Evolutionary conservation across 257 asterid genomes (phyloP), one percentile per base, ranked within the genome.

Genomic region (Solanum arcanum): DNA sequence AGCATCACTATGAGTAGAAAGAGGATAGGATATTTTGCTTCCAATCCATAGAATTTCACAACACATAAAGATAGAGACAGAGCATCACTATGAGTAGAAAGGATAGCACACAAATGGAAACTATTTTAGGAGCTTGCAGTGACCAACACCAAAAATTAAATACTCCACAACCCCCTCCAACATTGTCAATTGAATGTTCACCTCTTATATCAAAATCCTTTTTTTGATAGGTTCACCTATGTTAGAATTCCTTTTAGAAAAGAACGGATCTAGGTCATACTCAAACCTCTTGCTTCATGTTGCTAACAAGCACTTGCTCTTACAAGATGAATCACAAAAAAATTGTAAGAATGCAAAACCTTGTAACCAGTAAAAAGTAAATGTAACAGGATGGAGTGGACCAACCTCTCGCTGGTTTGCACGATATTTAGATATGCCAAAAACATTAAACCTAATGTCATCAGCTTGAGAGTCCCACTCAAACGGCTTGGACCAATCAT

Each of bases 331-430:
- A 25, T 42, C 31, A 25, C 31, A 77, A 42, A 25, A 25, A 2
- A 14, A n/a, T 14, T 25, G 62, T 77, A 77, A 42, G 83, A 37
- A 77, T 42, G 73, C 75, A 49, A 42, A 29, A 47, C 83, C 60
- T 47, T 47, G 83, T 31, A 4, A 68, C 73, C 56, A 27, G 85
- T 66, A 88, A 42, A 82, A 69, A 69, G 35, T 20, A 75, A 59
- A 59, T 52, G 42, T 33, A 44, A 81, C 46, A 60, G 81, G 49
- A 86, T 31, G 70, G 60, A 49, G 23, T 49, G 60, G 59, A 70
- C 92, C 78, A 81, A 97, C 98, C 98, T 97, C 99, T 41, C 92
- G 93, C 91, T 97, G 99, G 91, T 97, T 97, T 82, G 98, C 94
- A 74, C 99, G 98, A 89, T 95, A 97, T 9, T 93, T 70, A 15